Evolutionary conservation across 768 basidiomycete genomes (phyloP), one percentile per base, ranked within the genome.

Genomic region (Naganishia vaughanmartiniae): DNA sequence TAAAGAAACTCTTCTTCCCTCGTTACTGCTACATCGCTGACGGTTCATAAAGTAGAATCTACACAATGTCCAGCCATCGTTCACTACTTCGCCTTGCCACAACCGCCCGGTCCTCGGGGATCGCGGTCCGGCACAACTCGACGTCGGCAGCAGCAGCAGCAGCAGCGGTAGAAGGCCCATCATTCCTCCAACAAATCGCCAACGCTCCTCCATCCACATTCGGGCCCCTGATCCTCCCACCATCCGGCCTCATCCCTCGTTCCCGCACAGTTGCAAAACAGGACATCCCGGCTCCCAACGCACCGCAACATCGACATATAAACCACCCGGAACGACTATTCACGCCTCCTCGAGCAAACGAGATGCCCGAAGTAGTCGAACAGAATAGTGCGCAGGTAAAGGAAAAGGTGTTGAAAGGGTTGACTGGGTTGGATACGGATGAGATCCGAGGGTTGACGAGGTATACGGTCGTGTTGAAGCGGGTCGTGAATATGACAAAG

Each of bases 401-500:
- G 63, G 71, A 70, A 66, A 54, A 30, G 21, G 72, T 77, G 0
- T 55, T 77, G 58, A 31, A 31, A 4, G 73, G 74, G 12, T 24
- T 79, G 9, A 81, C 80, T 14, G 77, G 81, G n/a, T 54, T 84
- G 69, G 66, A 70, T 2, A 48, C 73, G 19, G 72, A 71, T n/a
- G 82, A 83, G 73, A 70, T 83, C 56, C 72, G 79, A 31, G 73
- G 72, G 14, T 67, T 84, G 73, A 78, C 79, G 69, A 74, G 80
- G 69, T 82, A 77, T 73, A 78, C 79, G 26, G 75, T 84, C 28
- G 76, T 78, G 51, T 71, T 81, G 39, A 81, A 82, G 74, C 83
- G 87, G 51, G 89, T 94, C 74, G 87, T 87, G 4, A 89, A 92
- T 72, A 94, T 97, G 85, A 97, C 93, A 0, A 89, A 90, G 68